Conservation (phyloP, 163 green algal species). For the Volvox carteri region DNA sequence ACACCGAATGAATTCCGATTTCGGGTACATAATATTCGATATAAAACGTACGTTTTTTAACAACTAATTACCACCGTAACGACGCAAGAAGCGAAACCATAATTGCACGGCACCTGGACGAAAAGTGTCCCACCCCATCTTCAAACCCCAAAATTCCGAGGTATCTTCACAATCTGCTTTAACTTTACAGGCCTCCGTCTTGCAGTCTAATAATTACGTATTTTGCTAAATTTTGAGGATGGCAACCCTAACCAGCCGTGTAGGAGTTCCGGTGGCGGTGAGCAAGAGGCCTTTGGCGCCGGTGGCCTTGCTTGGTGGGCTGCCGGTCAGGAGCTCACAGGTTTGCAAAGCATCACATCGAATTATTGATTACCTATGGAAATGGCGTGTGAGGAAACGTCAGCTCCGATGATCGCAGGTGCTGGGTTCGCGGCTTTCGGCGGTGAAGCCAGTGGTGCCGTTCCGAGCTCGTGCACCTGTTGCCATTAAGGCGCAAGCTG, state of each 20-base stretch:
- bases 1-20: no score
- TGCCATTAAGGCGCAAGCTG: conserved; percentile 54
- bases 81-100: neutral
- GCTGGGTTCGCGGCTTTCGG: conserved; percentile 22
- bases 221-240: conserved; percentile 18
- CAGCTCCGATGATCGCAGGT: conserved; percentile 35
- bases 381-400: neutral
- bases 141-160: no score
- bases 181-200: no score
- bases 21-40: no score
- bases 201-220: neutral
- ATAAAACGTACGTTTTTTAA: no score
- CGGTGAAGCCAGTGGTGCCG: neutral
- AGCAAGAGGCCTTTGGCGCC: conserved; percentile 4
- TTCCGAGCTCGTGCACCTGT: conserved; percentile 7
- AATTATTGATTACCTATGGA: neutral
- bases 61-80: no score
- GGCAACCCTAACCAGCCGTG: conserved; percentile 27
- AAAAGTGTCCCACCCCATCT: no score
- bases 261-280: conserved; percentile 25
- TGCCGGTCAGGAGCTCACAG: conserved; percentile 44
- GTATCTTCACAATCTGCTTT: no score
- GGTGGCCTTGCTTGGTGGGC: conserved; percentile 29
- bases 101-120: neutral
- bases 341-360: neutral